Base-by-base conservation (phyloP, 1,284 basidiomycete species). In the Takashimella koratensis region DNA sequence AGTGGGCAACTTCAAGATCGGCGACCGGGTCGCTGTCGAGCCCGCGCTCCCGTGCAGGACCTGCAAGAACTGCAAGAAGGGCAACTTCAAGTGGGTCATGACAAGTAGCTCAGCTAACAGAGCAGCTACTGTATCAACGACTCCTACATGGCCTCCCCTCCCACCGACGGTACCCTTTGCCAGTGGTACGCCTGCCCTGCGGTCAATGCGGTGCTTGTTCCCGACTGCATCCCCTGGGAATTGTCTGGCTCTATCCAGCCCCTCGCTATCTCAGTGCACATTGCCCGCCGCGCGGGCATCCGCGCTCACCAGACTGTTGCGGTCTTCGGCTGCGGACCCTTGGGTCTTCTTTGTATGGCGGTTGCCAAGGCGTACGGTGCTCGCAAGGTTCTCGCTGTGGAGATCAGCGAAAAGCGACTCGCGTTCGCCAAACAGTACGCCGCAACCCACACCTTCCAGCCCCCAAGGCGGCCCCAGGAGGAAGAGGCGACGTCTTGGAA, bases 341-440 rank as follows among this genome's bases (percentile, higher is more conserved):
- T 96, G 59, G 92, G 92, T 13, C 80, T 96, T 12, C 82, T 96
- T 25, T 86, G 84, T 68, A 91, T 93, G 83, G 92, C 92, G 3
- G 89, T 92, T 21, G 90, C 90, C 16, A 88, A 86, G 67, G 90
- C 90, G 1, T 80, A 92, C 51, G 90, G 88, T 24, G 90, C 90
- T 1, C 79, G 81, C 44, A 83, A 84, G 45, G 80, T 93, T 54
- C 81, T 94, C 56, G 88, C 85, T 4, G 80, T 94, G 59, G 91
- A 70, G 58, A 47, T 58, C 50, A 53, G 39, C 21, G 13, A 41
- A 6, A 73, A 79, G 44, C 87, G 93, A 45, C 83, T 97, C 46
- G 82, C 86, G 42, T 96, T 97, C 67, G 92, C 94, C 12, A 85
- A 85, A 69, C 63, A 70, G 23, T 95, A 93, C 71, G 88, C 85